Percentiles rank a stretch among this genome's conserved stretches.
These are phyloP conservation scores for Primulina tabacum DNA, from an alignment of 257 asterid genomes.

Conservation along the genomic window DNA sequence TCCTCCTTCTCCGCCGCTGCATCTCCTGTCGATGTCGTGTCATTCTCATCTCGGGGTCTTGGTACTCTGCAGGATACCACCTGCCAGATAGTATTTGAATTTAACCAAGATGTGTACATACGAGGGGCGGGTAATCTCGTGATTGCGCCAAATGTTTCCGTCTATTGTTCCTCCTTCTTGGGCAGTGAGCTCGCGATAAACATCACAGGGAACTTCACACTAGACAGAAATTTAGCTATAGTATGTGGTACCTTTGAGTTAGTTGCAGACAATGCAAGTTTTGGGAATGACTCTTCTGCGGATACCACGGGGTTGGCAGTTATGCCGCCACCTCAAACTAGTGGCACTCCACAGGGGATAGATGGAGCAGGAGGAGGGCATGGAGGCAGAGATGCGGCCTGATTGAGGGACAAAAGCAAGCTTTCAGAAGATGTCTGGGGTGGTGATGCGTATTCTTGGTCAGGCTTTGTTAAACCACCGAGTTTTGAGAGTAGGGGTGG, in stretches of 20 bases:
- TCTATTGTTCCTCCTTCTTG: conserved; percentile 56
- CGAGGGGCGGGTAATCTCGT: conserved; percentile 83
- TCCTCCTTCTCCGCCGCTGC: conserved; percentile 97
- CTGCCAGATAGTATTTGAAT: conserved; percentile 71
- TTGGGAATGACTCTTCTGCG: conserved; percentile 64
- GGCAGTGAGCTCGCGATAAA: conserved; percentile 82
- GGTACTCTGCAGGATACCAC: conserved; percentile 89
- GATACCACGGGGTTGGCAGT: conserved; percentile 89
- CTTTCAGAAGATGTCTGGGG: conserved; percentile 96
- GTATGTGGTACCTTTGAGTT: conserved; percentile 61
- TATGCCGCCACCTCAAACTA: conserved; percentile 80
- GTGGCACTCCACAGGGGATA: conserved; percentile 87
- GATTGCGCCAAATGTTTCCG: conserved; percentile 64
- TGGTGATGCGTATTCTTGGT: conserved; percentile 93
- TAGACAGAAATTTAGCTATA: conserved; percentile 62
- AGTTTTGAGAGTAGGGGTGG: conserved; percentile 92
- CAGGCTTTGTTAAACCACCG: conserved; percentile 63
- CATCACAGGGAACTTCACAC: conserved; percentile 64
- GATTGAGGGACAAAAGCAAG: conserved; percentile 79
- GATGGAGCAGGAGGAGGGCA: conserved; percentile 99
- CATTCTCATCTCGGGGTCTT: conserved; percentile 86
- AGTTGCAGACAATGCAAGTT: conserved; percentile 56
- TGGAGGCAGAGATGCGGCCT: conserved; percentile 95
- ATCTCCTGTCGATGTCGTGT: too few species aligned
- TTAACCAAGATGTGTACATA: conserved; percentile 67